Conservation (phyloP, 169 alveolate genomes). For the Plasmodium ovale region DNA sequence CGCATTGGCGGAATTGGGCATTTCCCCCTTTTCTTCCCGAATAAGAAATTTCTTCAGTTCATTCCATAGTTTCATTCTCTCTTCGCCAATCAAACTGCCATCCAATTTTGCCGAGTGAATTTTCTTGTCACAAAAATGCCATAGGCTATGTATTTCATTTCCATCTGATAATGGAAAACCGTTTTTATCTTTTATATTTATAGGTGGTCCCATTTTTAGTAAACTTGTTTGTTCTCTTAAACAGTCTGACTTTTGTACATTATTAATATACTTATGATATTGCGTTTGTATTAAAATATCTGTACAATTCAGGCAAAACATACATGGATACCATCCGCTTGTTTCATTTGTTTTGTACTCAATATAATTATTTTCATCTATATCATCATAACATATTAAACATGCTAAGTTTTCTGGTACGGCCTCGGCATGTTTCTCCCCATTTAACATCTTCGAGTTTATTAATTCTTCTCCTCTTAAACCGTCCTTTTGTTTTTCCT, state of each 20-base stretch:
- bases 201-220: conserved; percentile 86
- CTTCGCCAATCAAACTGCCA: conserved; percentile 85
- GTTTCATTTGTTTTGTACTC: conserved; percentile 74
- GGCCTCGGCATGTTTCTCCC: conserved; percentile 23
- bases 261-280: conserved; percentile 83
- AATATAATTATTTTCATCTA: conserved; percentile 78
- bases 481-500: not conserved
- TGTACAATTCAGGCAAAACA: conserved; percentile 79
- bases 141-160: conserved; percentile 81
- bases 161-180: conserved; percentile 86
- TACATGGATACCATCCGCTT: conserved; percentile 79
- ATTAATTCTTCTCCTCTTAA: not conserved
- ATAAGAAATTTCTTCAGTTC: conserved; percentile 79
- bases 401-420: conserved; percentile 72
- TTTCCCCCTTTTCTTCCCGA: conserved; percentile 34
- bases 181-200: conserved; percentile 82
- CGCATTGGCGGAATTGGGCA: too few relatives aligned
- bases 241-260: conserved; percentile 83
- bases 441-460: conserved; percentile 11
- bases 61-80: conserved; percentile 79
- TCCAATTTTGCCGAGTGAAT: conserved; percentile 82
- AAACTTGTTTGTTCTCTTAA: conserved; percentile 82
- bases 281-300: conserved; percentile 79
- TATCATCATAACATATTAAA: conserved; percentile 80
- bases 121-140: conserved; percentile 76